These are phyloP conservation scores for Xylaria sp. DNA, from an alignment of 2,329 filamentous ascomycete species.

Conservation along the genomic window DNA sequence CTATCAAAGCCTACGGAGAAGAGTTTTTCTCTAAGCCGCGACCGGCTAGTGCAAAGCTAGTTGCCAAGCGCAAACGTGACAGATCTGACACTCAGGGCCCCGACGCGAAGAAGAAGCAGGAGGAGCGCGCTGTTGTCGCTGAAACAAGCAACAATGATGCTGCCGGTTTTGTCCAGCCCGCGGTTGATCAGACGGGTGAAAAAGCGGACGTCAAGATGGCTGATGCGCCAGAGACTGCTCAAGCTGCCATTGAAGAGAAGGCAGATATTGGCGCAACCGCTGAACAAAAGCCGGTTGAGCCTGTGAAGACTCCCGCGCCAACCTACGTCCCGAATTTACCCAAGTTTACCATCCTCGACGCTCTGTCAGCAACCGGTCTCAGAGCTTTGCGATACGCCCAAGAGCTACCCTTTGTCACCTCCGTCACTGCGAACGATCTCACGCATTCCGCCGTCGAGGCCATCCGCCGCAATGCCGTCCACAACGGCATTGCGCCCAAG, in stretches of 20 bases:
- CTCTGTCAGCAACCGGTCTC: slow-evolving; percentile 87
- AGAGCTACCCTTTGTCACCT: slow-evolving; percentile 79
- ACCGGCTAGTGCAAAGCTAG: slow-evolving; percentile 38
- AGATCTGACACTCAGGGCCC: slow-evolving; percentile 16
- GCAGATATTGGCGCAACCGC: slow-evolving; percentile 3
- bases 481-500: slow-evolving; percentile 69
- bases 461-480: slow-evolving; percentile 76
- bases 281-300: slow-evolving; percentile 9
- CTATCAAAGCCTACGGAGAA: slow-evolving; percentile 83
- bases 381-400: slow-evolving; percentile 86
- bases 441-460: slow-evolving; percentile 69
- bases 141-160: slow-evolving; percentile 9
- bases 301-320: slow-evolving; percentile 15
- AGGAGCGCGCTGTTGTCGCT: slow-evolving; percentile 7
- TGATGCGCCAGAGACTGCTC: slow-evolving; percentile 20
- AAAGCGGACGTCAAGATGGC: slow-evolving; percentile 17
- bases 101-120: slow-evolving; percentile 24
- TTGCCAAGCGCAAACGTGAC: slow-evolving; percentile 28
- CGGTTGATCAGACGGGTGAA: slow-evolving; percentile 3
- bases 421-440: slow-evolving; percentile 84
- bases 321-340: slow-evolving; percentile 32
- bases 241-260: neutral
- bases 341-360: slow-evolving; percentile 82
- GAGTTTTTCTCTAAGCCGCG: slow-evolving; percentile 49
- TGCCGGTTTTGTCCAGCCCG: slow-evolving; percentile 1